Percentiles rank a stretch among this genome's conserved stretches.
These are phyloP conservation scores for Penicillium samsonianum DNA, from an alignment of 495 filamentous ascomycete genomes.

Conservation along the genomic window DNA sequence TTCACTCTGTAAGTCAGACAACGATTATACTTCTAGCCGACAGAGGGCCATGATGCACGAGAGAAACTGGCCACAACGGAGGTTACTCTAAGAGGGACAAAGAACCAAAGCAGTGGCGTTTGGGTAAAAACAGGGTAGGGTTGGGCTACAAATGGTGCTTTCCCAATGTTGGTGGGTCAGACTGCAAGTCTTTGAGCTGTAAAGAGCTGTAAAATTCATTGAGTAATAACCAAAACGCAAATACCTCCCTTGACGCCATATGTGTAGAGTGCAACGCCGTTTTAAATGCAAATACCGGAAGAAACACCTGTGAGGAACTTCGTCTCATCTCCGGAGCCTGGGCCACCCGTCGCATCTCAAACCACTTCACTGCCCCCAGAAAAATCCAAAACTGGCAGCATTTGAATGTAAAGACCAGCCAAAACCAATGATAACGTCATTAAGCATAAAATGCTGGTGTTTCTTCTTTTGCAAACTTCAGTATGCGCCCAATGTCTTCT, in stretches of 20 bases:
- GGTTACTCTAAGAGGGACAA: background rate
- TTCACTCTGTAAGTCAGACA: background rate
- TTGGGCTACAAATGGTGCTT: background rate
- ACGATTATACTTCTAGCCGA: background rate
- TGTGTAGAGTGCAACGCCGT: constrained; percentile 19
- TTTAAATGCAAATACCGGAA: constrained; percentile 18
- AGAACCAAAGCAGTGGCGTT: background rate
- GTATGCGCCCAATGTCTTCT: background rate
- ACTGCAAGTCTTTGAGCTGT: constrained; percentile 2
- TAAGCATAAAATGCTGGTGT: background rate
- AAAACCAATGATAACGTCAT: background rate
- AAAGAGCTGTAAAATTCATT: constrained; percentile 8
- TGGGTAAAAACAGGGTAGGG: background rate
- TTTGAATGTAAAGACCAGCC: background rate
- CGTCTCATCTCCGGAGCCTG: background rate
- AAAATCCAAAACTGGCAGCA: background rate
- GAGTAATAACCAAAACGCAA: constrained; percentile 9
- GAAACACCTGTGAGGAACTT: constrained; percentile 4
- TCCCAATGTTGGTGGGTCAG: background rate
- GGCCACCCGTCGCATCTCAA: background rate
- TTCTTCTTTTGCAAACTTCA: constrained; percentile 1
- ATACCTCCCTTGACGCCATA: constrained; percentile 20
- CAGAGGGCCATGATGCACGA: background rate
- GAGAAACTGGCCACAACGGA: background rate
- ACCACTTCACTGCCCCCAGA: background rate